Base-by-base conservation (phyloP, 2,329 filamentous ascomycete genomes). In the Aspergillus neoniger region DNA sequence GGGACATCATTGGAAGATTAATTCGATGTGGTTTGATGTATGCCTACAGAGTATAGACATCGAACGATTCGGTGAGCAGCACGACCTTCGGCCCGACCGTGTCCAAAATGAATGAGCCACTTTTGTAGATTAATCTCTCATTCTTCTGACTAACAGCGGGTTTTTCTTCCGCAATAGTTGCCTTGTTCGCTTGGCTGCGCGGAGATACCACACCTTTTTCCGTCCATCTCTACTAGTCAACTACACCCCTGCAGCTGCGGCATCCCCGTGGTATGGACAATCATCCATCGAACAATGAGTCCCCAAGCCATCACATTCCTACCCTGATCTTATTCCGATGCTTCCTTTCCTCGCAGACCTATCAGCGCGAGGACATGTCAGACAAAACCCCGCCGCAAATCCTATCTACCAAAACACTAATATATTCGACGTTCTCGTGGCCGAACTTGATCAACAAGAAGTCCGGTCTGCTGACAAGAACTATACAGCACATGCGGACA, bases 61-160 rank as follows among this genome's bases (percentile, higher is more conserved):
- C 47, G 47, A 50, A 50, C 25, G 47, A 50, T 28, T 50, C 47
- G 47, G 47, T 30, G 25, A 28, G 17, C 28, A 28, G n/a, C 47
- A 50, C n/a, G 47, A n/a, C 25, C 12, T 50, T 14, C 47, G 47
- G 32, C 12, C 32, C 32, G 47, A 50, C 25, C 15, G 47, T 50
- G 47, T 50, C 47, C 47, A 50, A 10, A 50, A 32, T 28, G 19
- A 50, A 50, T 28, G 25, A 17, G 47, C 25, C 25, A 32, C 25
- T 50, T 15, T n/a, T 12, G 47, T 50, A 30, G 25, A 50, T 50
- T 50, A 50, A 50, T 50, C 47, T 50, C 47, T 50, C 23, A 50
- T 50, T 50, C 19, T 15, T 50, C 47, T 50, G 25, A 50, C 47
- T 50, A 50, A 50, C 47, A 50, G 47, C 47, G 25, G 47, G 47